Percentiles rank a stretch among this genome's conserved stretches.
Conservation (phyloP, 1,284 basidiomycete species). For the Neolentinus lepideus region DNA sequence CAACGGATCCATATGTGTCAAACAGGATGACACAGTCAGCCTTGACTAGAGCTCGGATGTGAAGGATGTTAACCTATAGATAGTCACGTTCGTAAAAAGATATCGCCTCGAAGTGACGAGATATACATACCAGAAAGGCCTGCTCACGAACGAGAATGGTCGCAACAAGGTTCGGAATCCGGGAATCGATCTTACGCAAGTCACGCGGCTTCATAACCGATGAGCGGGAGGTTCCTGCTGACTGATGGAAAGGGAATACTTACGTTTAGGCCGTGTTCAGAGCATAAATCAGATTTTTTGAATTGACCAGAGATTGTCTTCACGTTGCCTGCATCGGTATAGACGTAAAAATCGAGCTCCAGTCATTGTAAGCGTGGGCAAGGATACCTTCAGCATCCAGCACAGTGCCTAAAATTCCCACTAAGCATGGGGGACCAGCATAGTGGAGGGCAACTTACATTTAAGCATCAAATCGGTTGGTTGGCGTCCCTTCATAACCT, state of each 20-base stretch:
- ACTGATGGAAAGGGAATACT: slow-evolving; percentile 9
- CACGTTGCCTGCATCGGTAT: slow-evolving; percentile 56
- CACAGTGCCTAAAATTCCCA: slow-evolving; percentile 61
- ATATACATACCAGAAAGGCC: slow-evolving; percentile 69
- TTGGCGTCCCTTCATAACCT: slow-evolving; percentile 74
- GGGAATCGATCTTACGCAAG: slow-evolving; percentile 92
- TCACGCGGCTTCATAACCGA: slow-evolving; percentile 74
- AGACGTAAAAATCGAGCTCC: background rate
- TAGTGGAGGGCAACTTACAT: slow-evolving; percentile 43
- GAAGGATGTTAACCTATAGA: slow-evolving; percentile 81
- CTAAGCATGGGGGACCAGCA: slow-evolving; percentile 6
- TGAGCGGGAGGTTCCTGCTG: background rate
- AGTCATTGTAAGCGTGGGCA: slow-evolving; percentile 6
- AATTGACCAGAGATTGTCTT: slow-evolving; percentile 89
- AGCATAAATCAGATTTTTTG: slow-evolving; percentile 83
- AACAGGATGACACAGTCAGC: slow-evolving; percentile 90
- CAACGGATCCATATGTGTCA: slow-evolving; percentile 82
- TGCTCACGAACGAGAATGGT: slow-evolving; percentile 87
- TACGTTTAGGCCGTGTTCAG: slow-evolving; percentile 86
- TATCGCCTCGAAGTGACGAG: background rate
- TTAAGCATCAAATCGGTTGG: slow-evolving; percentile 77
- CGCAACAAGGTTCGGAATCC: slow-evolving; percentile 90
- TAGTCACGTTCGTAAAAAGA: background rate
- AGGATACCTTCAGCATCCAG: slow-evolving; percentile 78
- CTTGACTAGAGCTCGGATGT: slow-evolving; percentile 93